phyloP scores from a whole-genome alignment of 148 eudicot species.

The Camellia granthamiana region DNA sequence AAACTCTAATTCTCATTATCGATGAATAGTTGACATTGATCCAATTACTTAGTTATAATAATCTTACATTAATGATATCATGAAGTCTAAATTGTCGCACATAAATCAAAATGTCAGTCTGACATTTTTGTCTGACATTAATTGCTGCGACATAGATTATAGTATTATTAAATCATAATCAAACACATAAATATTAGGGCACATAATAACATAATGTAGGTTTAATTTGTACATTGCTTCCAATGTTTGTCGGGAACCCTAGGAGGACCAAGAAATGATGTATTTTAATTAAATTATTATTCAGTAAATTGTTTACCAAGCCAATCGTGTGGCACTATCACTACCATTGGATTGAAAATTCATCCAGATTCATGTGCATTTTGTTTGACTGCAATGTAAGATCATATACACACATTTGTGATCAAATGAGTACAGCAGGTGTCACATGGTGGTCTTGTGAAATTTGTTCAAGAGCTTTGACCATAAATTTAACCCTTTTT shows the following conservation, averaged over 20 bases:
- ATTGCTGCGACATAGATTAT: background rate
- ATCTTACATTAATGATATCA: conserved; percentile 16
- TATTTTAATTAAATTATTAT: background rate
- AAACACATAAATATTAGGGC: background rate
- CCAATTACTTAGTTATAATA: conserved; percentile 11
- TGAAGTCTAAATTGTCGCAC: conserved; percentile 7
- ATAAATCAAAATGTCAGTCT: conserved; percentile 21
- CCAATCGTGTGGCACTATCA: background rate
- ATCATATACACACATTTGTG: too few relatives aligned
- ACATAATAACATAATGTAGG: background rate
- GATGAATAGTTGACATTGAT: conserved; percentile 28
- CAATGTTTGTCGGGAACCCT: conserved; percentile 25
- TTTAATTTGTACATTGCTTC: conserved; percentile 8
- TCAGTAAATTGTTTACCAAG: background rate
- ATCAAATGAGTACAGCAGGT: background rate
- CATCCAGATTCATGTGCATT: background rate
- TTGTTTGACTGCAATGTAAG: background rate
- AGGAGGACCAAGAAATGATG: conserved; percentile 1
- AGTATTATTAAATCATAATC: background rate
- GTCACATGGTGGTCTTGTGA: background rate
- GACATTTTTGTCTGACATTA: conserved; percentile 11
- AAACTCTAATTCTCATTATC: conserved; percentile 19
- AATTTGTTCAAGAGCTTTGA: background rate
- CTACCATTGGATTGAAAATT: background rate
- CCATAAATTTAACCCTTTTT: background rate